Base-by-base conservation (phyloP, 768 basidiomycete genomes). In the Amanita rubescens region DNA sequence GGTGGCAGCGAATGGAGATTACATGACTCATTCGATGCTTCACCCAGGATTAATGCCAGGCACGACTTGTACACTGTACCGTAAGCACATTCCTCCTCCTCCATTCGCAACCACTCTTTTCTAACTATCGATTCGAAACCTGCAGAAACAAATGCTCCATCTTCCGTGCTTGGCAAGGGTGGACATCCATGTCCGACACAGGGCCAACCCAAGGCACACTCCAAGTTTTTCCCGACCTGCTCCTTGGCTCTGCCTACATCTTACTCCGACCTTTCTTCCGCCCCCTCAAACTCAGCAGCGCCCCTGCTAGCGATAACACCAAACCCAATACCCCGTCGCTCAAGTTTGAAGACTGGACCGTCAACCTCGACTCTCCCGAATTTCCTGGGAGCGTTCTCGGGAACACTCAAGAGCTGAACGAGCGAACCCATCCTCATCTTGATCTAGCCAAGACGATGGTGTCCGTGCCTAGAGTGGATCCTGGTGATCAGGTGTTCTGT, bases 241-340 rank as follows among this genome's bases (percentile, higher is more conserved):
- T 67, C 0, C 71, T 82, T 19, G 67, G 80, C 6, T 75, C 80
- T 0, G 77, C 84, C 0, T 87, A 88, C 57, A 67, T 78, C 53
- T 69, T 86, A 17, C 71, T 87, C 0, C 76, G 85, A 8, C 85
- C 85, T 0, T 83, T 87, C 68, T 87, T 88, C 75, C 71, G 69
- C 47, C 75, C 71, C 11, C 25, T n/a, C 25, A 30, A 10, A 8
- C 27, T 30, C 8, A 30, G 14, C 10, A 30, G 11, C 27, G n/a
- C n/a, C n/a, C n/a, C n/a, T n/a, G n/a, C n/a, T n/a, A n/a, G n/a
- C n/a, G n/a, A n/a, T n/a, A 30, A 32, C 27, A 15, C 30, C n/a
- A 8, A 48, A 1, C 63, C 62, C 4, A 11, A 8, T 30, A 8
- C 27, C 27, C 8, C 30, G 14, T 63, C 73, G 32, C 54, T 81